Evolutionary conservation across 1,284 basidiomycete species (phyloP), one percentile per base, ranked within the genome.

Genomic region (Heliocybe sulcata): DNA sequence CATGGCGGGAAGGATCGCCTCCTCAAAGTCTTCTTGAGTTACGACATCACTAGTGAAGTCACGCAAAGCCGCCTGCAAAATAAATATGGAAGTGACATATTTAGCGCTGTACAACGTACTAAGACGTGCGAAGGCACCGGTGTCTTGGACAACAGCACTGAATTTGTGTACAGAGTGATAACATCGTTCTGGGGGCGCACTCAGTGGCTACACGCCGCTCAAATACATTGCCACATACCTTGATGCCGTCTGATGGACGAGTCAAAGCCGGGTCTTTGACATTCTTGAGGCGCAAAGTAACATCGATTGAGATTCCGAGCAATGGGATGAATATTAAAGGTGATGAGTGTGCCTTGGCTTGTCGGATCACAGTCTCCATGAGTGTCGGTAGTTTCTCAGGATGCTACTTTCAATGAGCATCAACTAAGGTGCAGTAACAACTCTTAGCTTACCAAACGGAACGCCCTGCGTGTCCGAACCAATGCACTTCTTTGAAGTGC

Each of bases 401-500:
- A 27, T 75, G 72, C 81, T 82, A 14, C 14, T 20, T 42, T 16
- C 20, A n/a, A 6, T 49, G 10, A 20, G 47, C 20, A 58, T 16
- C 38, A n/a, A 42, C 16, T n/a, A 16, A n/a, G 38, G 16, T 16
- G 12, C 48, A 31, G 27, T 35, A 51, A 27, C 51, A 29, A 9
- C 25, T 53, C 12, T 60, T 57, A 63, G 29, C 76, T 59, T 66
- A 83, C 82, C 57, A 80, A 80, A 61, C 87, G 77, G 31, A 92
- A 67, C 23, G 85, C 82, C 31, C 87, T 75, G 50, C 89, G 76
- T 1, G 77, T 74, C 31, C 81, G 76, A 8, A 83, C 77, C 22
- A 87, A 63, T 0, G 79, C 80, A 51, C 83, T 81, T 53, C 81
- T 80, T 53, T 80, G 77, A 57, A 92, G 58, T 2, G 86, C 75